Conservation (phyloP, 176 grass and related monocot species). For the Melocanna baccifera region DNA sequence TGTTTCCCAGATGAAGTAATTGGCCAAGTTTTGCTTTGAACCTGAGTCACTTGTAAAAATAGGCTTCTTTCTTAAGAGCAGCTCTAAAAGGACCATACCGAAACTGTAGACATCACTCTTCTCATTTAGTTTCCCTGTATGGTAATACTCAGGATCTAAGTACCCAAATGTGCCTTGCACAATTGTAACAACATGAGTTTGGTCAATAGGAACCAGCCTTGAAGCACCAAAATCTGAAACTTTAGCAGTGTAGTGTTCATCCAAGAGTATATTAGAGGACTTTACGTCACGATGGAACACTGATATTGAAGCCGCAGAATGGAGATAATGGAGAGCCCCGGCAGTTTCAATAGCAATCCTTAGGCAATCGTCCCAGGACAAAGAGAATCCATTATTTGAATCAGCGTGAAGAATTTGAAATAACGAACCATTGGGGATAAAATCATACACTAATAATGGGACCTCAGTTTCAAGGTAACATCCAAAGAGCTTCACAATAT, state of each 20-base stretch:
- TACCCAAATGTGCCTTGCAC: too few relatives aligned
- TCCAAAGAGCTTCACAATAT: not conserved
- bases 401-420: not conserved
- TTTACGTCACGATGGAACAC: not conserved
- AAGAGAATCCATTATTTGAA: not conserved
- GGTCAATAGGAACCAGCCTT: not conserved
- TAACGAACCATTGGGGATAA: not conserved
- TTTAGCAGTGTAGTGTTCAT: not conserved
- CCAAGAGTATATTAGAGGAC: not conserved
- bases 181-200: not conserved
- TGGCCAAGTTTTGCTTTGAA: not conserved
- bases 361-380: not conserved
- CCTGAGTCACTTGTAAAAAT: not conserved
- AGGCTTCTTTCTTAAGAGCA: constrained; percentile 5
- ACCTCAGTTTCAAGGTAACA: not conserved
- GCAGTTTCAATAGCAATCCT: not conserved
- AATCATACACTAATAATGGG: not conserved
- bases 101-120: constrained; percentile 40
- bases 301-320: not conserved
- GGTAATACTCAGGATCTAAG: not conserved
- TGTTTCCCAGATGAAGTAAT: not conserved
- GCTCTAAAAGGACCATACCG: constrained; percentile 13
- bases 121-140: constrained; percentile 1
- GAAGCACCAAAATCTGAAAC: not conserved
- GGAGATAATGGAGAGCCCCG: not conserved